Evolutionary conservation across 345 rosid species (phyloP).

Genomic region (Salix viminalis): DNA sequence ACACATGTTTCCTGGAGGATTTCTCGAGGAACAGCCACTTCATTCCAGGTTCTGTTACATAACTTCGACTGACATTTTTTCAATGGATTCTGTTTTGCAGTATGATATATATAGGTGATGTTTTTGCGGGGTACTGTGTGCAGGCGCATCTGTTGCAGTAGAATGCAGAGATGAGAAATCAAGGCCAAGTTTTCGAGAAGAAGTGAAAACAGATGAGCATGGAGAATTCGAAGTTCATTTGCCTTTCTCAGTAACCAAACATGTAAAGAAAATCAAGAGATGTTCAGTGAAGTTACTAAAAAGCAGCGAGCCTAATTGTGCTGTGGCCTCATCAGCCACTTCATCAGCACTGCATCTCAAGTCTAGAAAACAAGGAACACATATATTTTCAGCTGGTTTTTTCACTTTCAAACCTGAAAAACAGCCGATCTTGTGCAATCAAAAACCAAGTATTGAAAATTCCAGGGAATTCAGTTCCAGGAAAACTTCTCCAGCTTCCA

Average conservation of each 20-base stretch:
- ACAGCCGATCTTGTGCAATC: conserved; percentile 57
- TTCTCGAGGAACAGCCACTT: conserved; percentile 60
- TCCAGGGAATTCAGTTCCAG: conserved; percentile 11
- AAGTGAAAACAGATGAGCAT: conserved; percentile 59
- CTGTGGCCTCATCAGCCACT: conserved; percentile 63
- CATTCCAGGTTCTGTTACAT: conserved; percentile 52
- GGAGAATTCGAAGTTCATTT: conserved; percentile 66
- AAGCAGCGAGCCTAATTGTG: conserved; percentile 72
- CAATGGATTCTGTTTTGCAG: neutral
- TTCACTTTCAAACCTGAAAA: conserved; percentile 75
- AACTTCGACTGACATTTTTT: neutral
- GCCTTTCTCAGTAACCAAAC: conserved; percentile 62
- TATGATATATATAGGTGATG: neutral
- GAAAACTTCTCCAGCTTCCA: neutral
- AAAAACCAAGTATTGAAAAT: conserved; percentile 39
- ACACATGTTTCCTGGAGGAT: conserved; percentile 64
- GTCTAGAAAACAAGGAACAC: conserved; percentile 42
- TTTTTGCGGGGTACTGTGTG: neutral
- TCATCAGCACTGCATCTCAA: conserved; percentile 58
- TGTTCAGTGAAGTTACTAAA: conserved; percentile 63
- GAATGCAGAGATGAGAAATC: conserved; percentile 56
- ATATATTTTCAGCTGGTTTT: conserved; percentile 85
- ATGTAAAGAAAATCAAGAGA: conserved; percentile 57
- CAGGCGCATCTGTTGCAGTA: conserved; percentile 79
- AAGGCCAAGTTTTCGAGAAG: conserved; percentile 42